Base-by-base conservation (phyloP, 2,329 filamentous ascomycete species). In the Amesomyces nigricolor region DNA sequence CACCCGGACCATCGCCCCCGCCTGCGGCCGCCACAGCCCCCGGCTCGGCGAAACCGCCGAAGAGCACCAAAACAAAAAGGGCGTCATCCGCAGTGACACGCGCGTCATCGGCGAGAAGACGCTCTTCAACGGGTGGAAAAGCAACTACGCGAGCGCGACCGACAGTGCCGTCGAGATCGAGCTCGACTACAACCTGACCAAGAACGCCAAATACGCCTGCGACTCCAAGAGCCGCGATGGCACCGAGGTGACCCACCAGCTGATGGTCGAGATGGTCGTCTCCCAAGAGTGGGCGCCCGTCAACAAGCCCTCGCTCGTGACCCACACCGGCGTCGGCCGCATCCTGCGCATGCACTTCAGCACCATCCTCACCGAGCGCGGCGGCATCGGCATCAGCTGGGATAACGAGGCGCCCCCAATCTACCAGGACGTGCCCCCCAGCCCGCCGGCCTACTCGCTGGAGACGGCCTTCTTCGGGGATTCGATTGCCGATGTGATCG, bases 321-420 rank as follows among this genome's bases (percentile, higher is more conserved):
- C 89, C 0, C 90, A 91, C 48, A 96, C 92, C 0, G 92, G 92
- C 58, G 88, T 91, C 2, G 94, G 92, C 0, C 83, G 92, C 61
- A 92, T 97, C 51, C 77, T 99, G 58, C 82, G 92, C 62, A 96
- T 96, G 81, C 89, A 95, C 69, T 97, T 96, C 75, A 83, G 82
- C 64, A 78, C 94, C 51, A 77, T 84, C 55, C 79, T 97, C 53
- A 96, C 91, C 4, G 88, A 95, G 73, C 82, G 89, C 57, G 82
- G 82, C 17, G 92, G 92, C 16, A 81, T 96, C 68, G 91, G 92
- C 49, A 91, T 99, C 65, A 89, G 88, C 63, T 99, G 94, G 92
- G 92, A 97, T 64, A 92, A 96, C 72, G 92, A 99, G 75, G 85
- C 89, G 66, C 92, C 92, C 11, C 92, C 92, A 0, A 82, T 95